phyloP scores from a whole-genome alignment of 176 grass and related monocot species.

The Triticum aestivum region DNA sequence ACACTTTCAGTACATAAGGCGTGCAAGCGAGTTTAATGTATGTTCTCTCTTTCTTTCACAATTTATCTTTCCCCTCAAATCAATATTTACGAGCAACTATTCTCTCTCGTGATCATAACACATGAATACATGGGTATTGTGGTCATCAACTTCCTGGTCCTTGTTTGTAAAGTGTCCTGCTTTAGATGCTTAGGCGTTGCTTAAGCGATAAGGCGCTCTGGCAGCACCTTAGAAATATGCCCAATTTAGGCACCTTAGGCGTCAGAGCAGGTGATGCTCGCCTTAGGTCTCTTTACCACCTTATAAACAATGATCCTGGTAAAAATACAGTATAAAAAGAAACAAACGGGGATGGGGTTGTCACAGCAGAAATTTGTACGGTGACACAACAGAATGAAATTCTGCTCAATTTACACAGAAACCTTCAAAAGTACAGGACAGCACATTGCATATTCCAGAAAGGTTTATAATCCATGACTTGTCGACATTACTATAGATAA shows the following conservation, averaged over 20 bases:
- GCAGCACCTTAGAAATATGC: too few species aligned
- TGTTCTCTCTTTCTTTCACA: not conserved
- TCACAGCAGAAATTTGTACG: not conserved
- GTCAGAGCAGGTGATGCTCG: too few species aligned
- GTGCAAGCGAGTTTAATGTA: not conserved
- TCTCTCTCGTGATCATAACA: not conserved
- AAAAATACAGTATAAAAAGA: not conserved
- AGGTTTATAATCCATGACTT: not conserved
- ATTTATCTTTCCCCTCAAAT: not conserved
- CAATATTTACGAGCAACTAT: not conserved
- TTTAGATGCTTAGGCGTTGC: too few species aligned
- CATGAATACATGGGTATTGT: not conserved
- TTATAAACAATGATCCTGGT: not conserved
- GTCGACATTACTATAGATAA: not conserved
- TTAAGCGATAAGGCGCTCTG: too few species aligned
- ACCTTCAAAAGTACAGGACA: not conserved
- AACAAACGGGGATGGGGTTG: not conserved
- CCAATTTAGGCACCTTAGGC: too few species aligned
- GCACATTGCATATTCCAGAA: not conserved
- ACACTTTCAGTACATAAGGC: not conserved
- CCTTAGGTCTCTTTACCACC: too few species aligned
- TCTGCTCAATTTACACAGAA: conserved; percentile 4
- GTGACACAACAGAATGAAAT: not conserved
- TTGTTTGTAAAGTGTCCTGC: too few species aligned
- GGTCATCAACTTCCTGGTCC: not conserved